Base-by-base conservation (phyloP, 169 alveolate species). In the Plasmodium cynomolgi region DNA sequence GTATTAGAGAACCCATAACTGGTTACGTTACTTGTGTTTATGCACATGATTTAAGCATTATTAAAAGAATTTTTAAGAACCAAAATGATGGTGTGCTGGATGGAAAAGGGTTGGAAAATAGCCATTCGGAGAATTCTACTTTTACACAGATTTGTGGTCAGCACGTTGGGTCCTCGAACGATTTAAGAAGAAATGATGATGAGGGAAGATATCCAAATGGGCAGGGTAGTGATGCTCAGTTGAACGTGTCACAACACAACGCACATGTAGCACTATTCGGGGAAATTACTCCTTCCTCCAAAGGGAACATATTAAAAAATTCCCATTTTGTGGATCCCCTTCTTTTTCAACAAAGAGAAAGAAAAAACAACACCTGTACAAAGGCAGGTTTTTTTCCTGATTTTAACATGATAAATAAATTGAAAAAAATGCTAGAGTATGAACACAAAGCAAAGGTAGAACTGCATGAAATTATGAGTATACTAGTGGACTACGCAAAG, bases 381-480 rank as follows among this genome's bases (percentile, higher is more conserved):
- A 29, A 79, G 31, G 93, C 93, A 56, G 93, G 93, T 7, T 86
- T 54, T 26, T 86, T 86, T 23, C 93, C 93, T 0, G 71, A 86
- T 29, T 86, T 75, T 86, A 26, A 56, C 47, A 37, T 68, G 6
- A 58, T 86, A 33, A 84, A 86, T 47, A 56, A 86, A 0, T 58
- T 86, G 37, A 50, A 84, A 54, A 86, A 56, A 33, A 68, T 79
- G 31, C 81, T 86, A 34, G 88, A 86, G 41, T 54, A 23, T 86
- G 93, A 86, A 86, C 56, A 86, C 54, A 86, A 86, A n/a, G 77
- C 93, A 39, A 86, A 86, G 26, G 81, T 86, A 23, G 54, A 86
- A 77, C 68, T 86, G 68, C 79, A 86, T 77, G 93, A 86, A 56
- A 86, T 75, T 47, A 58, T 86, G 26, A 50, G 68, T 29, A 54